Conservation (phyloP, 1,284 basidiomycete species). For the Fomes fomentarius region DNA sequence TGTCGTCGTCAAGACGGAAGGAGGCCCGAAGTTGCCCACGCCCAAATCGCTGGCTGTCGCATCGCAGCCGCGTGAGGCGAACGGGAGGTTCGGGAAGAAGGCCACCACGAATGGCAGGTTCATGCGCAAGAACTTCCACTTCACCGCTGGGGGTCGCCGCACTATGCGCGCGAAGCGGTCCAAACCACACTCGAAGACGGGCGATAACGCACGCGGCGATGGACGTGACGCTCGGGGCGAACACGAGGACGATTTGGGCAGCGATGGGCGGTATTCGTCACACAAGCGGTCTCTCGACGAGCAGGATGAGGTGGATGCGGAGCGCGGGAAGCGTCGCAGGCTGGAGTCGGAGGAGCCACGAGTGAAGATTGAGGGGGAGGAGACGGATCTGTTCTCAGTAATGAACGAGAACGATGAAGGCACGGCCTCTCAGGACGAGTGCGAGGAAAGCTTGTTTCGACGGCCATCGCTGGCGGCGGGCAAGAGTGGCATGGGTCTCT, state of each 20-base stretch:
- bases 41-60: conserved; percentile 53
- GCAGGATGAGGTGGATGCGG: conserved; percentile 4
- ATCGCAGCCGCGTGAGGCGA: conserved; percentile 50
- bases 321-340: conserved; percentile 13
- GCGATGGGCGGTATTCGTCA: neutral
- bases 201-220: conserved; percentile 38
- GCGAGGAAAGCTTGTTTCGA: conserved; percentile 19
- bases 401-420: conserved; percentile 22
- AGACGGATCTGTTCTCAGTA: conserved; percentile 22
- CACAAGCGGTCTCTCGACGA: conserved; percentile 8
- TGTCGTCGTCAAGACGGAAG: conserved; percentile 24
- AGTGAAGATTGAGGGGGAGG: conserved; percentile 23
- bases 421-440: conserved; percentile 24
- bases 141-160: conserved; percentile 23
- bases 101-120: conserved; percentile 52
- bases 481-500: conserved; percentile 27
- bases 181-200: conserved; percentile 43
- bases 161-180: conserved; percentile 44
- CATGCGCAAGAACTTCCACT: conserved; percentile 40
- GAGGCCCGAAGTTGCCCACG: conserved; percentile 30
- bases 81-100: conserved; percentile 56
- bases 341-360: conserved; percentile 7
- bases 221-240: neutral
- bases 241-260: neutral
- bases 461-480: conserved; percentile 17